Evolutionary conservation across 2,329 filamentous ascomycete species (phyloP).

Genomic region (Paracamarosporium sp.): DNA sequence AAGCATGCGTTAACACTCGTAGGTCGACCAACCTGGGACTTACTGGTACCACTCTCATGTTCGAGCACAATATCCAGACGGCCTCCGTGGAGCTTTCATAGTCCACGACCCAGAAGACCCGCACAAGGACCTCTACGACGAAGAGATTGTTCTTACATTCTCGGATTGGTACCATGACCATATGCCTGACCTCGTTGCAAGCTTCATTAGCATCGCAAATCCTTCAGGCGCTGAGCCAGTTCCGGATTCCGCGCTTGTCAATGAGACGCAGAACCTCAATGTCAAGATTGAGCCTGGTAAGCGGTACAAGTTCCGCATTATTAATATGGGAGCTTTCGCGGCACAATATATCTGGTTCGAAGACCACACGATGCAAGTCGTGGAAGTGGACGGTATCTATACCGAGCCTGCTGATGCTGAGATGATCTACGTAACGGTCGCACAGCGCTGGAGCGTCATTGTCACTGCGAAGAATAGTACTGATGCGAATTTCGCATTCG

Average conservation of each 20-base stretch:
- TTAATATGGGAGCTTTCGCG: constrained; percentile 75
- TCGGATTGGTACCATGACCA: constrained; percentile 75
- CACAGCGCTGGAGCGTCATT: constrained; percentile 74
- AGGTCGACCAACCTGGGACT: constrained; percentile 60
- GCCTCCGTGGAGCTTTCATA: constrained; percentile 70
- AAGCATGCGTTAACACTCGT: constrained; percentile 48
- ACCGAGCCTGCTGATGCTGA: constrained; percentile 66
- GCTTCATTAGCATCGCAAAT: constrained; percentile 58
- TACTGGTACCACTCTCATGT: constrained; percentile 75
- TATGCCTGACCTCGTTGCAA: constrained; percentile 52
- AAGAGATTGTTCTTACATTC: constrained; percentile 71
- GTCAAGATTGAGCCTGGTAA: constrained; percentile 58
- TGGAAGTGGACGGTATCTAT: constrained; percentile 74
- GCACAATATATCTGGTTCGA: constrained; percentile 75
- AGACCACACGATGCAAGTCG: constrained; percentile 68
- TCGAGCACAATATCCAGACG: constrained; percentile 68
- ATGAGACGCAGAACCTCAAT: constrained; percentile 61
- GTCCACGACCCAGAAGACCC: constrained; percentile 65
- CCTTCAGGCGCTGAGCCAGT: constrained; percentile 70
- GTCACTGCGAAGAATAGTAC: constrained; percentile 66
- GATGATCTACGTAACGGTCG: constrained; percentile 70
- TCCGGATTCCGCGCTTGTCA: constrained; percentile 70
- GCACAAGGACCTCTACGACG: constrained; percentile 61
- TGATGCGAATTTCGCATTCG: constrained; percentile 66
- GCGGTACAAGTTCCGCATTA: constrained; percentile 70